Percentiles rank a stretch among this genome's conserved stretches.
phyloP scores from a whole-genome alignment of 306 rosid species.

The Albizia julibrissin region DNA sequence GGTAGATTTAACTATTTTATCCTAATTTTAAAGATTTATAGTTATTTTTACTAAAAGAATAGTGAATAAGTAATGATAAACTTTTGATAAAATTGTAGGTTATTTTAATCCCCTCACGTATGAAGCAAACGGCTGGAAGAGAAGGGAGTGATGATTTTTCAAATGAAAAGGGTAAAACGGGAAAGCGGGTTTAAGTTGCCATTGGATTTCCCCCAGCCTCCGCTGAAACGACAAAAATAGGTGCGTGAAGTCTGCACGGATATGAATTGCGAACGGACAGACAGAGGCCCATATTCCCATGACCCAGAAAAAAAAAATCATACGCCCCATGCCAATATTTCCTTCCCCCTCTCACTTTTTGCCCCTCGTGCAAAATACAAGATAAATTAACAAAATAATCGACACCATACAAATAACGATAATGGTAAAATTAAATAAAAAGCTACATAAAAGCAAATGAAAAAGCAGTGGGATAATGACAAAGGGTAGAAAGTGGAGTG shows the following conservation, averaged over 20 bases:
- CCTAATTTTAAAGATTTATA: too few species aligned
- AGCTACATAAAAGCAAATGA: background rate
- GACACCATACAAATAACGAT: background rate
- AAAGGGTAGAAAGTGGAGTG: constrained; percentile 37
- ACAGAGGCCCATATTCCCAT: constrained; percentile 25
- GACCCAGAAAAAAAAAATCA: background rate
- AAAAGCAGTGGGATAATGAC: constrained; percentile 48
- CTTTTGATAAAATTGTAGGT: too few species aligned
- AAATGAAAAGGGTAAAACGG: constrained; percentile 32
- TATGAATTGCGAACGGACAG: constrained; percentile 8
- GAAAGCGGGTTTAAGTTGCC: background rate
- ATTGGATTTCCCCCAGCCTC: background rate
- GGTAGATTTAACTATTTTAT: too few species aligned
- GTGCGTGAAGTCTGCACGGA: constrained; percentile 30
- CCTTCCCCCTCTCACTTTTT: constrained; percentile 20
- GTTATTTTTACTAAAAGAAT: too few species aligned
- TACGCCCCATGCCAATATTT: background rate
- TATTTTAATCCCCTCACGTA: too few species aligned
- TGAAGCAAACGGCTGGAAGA: too few species aligned
- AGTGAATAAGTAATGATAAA: too few species aligned
- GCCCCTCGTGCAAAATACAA: constrained; percentile 47
- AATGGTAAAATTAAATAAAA: background rate
- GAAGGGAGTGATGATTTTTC: background rate
- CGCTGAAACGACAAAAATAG: constrained; percentile 46
- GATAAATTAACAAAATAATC: background rate